Evolutionary conservation across 257 asterid species (phyloP).

Genomic region (Salvia rosmarinus): DNA sequence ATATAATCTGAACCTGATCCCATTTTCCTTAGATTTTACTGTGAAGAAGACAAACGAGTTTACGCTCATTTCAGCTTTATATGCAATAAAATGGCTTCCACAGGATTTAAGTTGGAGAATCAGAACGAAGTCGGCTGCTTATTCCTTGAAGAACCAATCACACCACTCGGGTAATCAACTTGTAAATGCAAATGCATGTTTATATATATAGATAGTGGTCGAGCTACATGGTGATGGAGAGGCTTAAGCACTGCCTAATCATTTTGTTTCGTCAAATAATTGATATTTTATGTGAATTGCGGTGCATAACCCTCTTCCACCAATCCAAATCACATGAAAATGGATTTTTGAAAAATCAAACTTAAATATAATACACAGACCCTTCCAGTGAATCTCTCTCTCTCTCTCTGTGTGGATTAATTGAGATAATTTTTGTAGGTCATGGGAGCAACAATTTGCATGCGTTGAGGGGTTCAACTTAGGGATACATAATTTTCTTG

Average conservation of each 20-base stretch:
- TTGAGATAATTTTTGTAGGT: constrained; percentile 34
- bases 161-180: constrained; percentile 44
- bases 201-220: too few species aligned
- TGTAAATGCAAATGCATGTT: not conserved
- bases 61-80: not conserved
- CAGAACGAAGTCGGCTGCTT: constrained; percentile 40
- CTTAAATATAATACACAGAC: too few species aligned
- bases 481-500: constrained; percentile 27
- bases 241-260: too few species aligned
- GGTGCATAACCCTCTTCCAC: too few species aligned
- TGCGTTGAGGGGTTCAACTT: constrained; percentile 36
- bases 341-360: too few species aligned
- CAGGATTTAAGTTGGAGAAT: constrained; percentile 37
- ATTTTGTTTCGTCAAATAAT: too few species aligned
- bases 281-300: too few species aligned
- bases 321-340: too few species aligned
- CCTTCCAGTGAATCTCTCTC: not conserved
- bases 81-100: constrained; percentile 37
- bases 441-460: constrained; percentile 47
- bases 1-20: constrained; percentile 33
- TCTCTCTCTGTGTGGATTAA: not conserved
- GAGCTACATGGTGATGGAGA: too few species aligned
- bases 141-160: constrained; percentile 40
- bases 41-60: not conserved
- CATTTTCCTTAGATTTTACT: constrained; percentile 4